phyloP scores from a whole-genome alignment of 1,284 basidiomycete species.

The Amylostereum areolatum region DNA sequence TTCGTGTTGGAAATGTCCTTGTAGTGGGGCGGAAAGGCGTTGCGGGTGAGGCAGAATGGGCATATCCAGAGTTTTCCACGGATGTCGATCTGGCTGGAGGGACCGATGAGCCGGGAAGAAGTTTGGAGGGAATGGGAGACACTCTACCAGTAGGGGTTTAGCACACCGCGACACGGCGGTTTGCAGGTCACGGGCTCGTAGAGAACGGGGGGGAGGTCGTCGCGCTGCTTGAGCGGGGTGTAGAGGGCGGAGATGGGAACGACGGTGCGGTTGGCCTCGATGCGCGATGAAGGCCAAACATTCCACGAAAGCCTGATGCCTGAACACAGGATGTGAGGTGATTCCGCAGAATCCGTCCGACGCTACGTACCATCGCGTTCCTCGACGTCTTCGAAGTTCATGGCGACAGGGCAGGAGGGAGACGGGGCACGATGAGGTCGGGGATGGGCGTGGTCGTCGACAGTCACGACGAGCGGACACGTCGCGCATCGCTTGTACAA shows the following conservation, averaged over 20 bases:
- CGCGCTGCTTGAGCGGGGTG: slow-evolving; percentile 91
- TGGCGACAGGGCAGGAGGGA: background rate
- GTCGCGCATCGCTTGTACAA: slow-evolving; percentile 7
- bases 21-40: slow-evolving; percentile 98
- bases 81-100: slow-evolving; percentile 90
- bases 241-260: slow-evolving; percentile 98
- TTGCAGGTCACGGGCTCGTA: slow-evolving; percentile 99
- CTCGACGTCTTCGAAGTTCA: slow-evolving; percentile 58
- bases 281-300: slow-evolving; percentile 95
- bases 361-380: slow-evolving; percentile 49
- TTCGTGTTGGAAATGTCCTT: slow-evolving; percentile 98
- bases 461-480: slow-evolving; percentile 5
- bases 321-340: slow-evolving; percentile 23
- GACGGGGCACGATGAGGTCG: background rate
- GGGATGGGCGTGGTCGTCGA: too few species aligned
- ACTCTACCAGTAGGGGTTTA: slow-evolving; percentile 91
- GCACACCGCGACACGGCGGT: slow-evolving; percentile 92
- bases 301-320: slow-evolving; percentile 96
- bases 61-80: slow-evolving; percentile 99
- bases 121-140: slow-evolving; percentile 16
- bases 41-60: slow-evolving; percentile 95
- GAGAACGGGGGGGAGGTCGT: slow-evolving; percentile 92
- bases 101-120: background rate
- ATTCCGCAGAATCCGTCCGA: background rate
- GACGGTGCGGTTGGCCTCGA: slow-evolving; percentile 96